Conservation (phyloP, 2,329 filamentous ascomycete species). For the Xylariaceae sp. region DNA sequence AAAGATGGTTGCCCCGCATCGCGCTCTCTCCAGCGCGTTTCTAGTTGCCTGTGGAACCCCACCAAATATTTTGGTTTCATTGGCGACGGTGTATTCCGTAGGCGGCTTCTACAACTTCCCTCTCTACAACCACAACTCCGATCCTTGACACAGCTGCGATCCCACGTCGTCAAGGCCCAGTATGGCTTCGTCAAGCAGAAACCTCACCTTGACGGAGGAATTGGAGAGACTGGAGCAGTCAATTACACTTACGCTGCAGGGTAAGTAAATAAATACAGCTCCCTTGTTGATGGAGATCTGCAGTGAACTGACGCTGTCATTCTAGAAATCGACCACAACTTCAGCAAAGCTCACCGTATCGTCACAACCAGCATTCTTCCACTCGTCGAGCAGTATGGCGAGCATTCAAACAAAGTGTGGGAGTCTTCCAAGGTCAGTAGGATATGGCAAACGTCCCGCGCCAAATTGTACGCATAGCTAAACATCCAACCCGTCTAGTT, state of each 20-base stretch:
- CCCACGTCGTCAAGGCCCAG: slow-evolving; percentile 45
- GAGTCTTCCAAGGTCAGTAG: slow-evolving; percentile 78
- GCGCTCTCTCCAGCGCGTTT: slow-evolving; percentile 14
- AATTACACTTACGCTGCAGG: slow-evolving; percentile 92
- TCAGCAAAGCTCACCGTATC: slow-evolving; percentile 92
- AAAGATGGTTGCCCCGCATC: slow-evolving; percentile 18
- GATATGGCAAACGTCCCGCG: slow-evolving; percentile 4
- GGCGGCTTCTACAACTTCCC: not conserved
- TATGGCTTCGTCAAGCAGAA: slow-evolving; percentile 44
- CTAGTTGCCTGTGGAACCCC: slow-evolving; percentile 7
- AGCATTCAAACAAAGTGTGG: slow-evolving; percentile 92
- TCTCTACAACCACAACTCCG: not conserved
- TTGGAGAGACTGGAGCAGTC: slow-evolving; percentile 93
- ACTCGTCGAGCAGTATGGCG: slow-evolving; percentile 89
- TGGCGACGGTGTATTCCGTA: not conserved
- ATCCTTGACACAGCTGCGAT: not conserved
- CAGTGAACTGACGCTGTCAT: slow-evolving; percentile 6
- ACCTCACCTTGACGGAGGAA: slow-evolving; percentile 83
- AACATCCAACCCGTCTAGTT: slow-evolving; percentile 53
- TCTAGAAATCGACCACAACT: slow-evolving; percentile 95
- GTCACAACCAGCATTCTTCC: slow-evolving; percentile 91
- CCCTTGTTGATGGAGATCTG: not conserved
- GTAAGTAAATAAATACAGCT: slow-evolving; percentile 37
- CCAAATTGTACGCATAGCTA: slow-evolving; percentile 8
- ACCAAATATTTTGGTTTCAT: slow-evolving; percentile 3